phyloP scores from a whole-genome alignment of 164 flowering plant species.

The Berberis thunbergii region DNA sequence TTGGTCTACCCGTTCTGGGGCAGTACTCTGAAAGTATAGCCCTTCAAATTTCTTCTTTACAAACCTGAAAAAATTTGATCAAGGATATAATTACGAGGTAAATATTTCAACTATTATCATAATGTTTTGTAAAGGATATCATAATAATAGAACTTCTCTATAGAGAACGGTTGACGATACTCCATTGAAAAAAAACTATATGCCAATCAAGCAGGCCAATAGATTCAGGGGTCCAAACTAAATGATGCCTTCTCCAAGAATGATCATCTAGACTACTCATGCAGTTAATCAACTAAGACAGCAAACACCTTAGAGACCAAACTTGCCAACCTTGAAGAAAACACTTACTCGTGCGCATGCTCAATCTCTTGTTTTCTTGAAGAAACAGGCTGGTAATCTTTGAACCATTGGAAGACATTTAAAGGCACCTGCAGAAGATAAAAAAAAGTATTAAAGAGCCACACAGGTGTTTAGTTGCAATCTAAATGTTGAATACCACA shows the following conservation, averaged over 20 bases:
- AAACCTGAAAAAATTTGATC: slow-evolving; percentile 48
- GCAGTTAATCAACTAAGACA: no score
- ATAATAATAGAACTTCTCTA: no score
- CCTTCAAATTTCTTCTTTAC: slow-evolving; percentile 99
- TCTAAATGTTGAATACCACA: not conserved
- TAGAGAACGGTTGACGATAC: no score
- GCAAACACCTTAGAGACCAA: no score
- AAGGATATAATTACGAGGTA: not conserved
- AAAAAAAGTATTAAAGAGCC: not conserved
- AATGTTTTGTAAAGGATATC: no score
- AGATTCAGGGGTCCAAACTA: no score
- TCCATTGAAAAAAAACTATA: no score
- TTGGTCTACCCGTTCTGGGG: slow-evolving; percentile 80
- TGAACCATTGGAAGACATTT: slow-evolving; percentile 92
- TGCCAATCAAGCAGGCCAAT: no score
- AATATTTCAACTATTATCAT: no score
- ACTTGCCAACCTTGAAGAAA: no score
- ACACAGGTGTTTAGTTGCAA: not conserved
- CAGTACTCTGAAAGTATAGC: slow-evolving; percentile 79
- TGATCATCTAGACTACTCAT: no score
- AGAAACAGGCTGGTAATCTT: slow-evolving; percentile 86
- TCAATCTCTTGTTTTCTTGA: slow-evolving; percentile 92
- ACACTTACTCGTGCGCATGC: slow-evolving; percentile 93
- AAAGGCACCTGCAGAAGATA: slow-evolving; percentile 60
- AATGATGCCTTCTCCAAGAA: no score